Evolutionary conservation across 2,329 filamentous ascomycete genomes (phyloP).

Genomic region (Beauveria asiatica): DNA sequence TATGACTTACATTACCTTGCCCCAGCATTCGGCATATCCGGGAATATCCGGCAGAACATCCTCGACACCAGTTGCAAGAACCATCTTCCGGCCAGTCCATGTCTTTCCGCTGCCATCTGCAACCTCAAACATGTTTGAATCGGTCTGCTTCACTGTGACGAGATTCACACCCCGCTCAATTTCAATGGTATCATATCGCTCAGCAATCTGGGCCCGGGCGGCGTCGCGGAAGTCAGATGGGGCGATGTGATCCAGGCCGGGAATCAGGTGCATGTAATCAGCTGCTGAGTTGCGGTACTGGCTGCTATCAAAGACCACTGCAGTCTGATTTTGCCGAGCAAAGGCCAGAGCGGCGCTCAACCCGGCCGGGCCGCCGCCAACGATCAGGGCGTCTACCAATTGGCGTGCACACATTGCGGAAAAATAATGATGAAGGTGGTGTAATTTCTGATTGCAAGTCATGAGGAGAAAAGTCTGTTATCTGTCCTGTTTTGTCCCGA

Average conservation of each 20-base stretch:
- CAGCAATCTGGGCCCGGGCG: too few species aligned
- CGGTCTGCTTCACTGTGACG: conserved; percentile 9
- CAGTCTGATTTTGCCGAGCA: conserved; percentile 26
- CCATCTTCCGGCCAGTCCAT: conserved; percentile 38
- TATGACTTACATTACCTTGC: conserved; percentile 29
- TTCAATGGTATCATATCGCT: conserved; percentile 13
- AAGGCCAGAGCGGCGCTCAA: conserved; percentile 29
- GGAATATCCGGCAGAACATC: conserved; percentile 35
- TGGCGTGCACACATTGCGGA: not conserved
- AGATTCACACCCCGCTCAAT: conserved; percentile 14
- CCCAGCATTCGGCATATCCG: conserved; percentile 44
- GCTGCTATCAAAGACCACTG: conserved; percentile 32
- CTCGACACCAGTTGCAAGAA: conserved; percentile 40
- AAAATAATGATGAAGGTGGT: too few species aligned
- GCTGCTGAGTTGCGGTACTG: conserved; percentile 32
- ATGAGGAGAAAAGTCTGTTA: too few species aligned
- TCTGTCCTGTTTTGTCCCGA: too few species aligned
- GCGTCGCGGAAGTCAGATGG: conserved; percentile 17
- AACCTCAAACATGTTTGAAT: conserved; percentile 17
- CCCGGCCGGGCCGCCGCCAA: conserved; percentile 35
- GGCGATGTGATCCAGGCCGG: conserved; percentile 19
- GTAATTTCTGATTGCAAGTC: too few species aligned
- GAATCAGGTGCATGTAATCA: conserved; percentile 33
- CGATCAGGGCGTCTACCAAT: conserved; percentile 21
- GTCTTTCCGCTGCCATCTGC: conserved; percentile 27